phyloP scores from a whole-genome alignment of 495 filamentous ascomycete species.

The Penicillium pancosmium region DNA sequence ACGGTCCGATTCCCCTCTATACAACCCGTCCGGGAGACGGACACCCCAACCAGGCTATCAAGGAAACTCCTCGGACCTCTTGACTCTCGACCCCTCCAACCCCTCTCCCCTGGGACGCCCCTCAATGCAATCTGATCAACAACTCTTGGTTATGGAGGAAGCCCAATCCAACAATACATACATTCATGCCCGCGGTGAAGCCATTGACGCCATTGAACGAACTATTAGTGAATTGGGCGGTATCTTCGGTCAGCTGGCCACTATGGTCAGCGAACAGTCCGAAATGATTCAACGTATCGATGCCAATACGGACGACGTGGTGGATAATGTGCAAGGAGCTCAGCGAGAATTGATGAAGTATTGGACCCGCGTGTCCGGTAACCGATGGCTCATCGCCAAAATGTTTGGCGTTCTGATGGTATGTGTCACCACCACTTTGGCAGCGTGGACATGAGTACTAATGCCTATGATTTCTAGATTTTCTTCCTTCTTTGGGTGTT shows the following conservation, averaged over 20 bases:
- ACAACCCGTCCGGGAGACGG: conserved; percentile 73
- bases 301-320: conserved; percentile 93
- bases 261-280: conserved; percentile 96
- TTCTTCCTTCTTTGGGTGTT: conserved; percentile 65
- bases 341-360: conserved; percentile 94
- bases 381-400: conserved; percentile 96
- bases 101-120: conserved; percentile 54
- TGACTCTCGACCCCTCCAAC: conserved; percentile 79
- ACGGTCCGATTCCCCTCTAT: conserved; percentile 77
- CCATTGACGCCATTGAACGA: conserved; percentile 94
- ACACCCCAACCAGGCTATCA: conserved; percentile 62
- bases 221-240: conserved; percentile 93
- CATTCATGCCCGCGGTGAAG: conserved; percentile 90
- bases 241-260: conserved; percentile 94
- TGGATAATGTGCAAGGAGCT: conserved; percentile 95
- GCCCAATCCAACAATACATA: conserved; percentile 83
- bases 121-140: conserved; percentile 73
- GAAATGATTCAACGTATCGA: conserved; percentile 94
- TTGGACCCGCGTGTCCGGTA: conserved; percentile 89
- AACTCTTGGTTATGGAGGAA: conserved; percentile 94
- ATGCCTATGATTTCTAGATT: conserved; percentile 33
- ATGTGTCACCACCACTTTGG: conserved; percentile 17
- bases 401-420: conserved; percentile 94
- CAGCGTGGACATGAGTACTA: background rate
- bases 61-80: conserved; percentile 65